Base-by-base conservation (phyloP, 805 yeast species). In the Myxozyma monticola region DNA sequence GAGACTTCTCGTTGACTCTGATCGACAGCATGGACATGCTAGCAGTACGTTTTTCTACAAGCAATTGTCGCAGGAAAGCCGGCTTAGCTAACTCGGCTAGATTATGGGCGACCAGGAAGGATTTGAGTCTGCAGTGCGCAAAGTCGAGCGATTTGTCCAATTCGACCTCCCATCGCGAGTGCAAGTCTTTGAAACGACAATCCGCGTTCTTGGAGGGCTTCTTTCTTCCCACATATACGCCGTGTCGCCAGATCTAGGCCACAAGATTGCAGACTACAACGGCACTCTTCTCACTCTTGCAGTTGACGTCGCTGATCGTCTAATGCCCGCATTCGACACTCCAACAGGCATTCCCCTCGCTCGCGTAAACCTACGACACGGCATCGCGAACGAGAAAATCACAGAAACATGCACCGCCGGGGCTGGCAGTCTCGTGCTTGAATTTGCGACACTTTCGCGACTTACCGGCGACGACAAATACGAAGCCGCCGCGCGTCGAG, bases 161-260 rank as follows among this genome's bases (percentile, higher is more conserved):
- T 88, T 88, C 62, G 75, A 79, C 34, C 74, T 79, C 34, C 80
- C 87, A 53, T 76, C 88, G 8, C 79, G 83, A 1, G 84, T 90
- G 0, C 97, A 90, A 63, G 95, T 90, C 1, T 90, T 90, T 66
- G 98, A 90, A 66, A 77, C 86, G 2, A 80, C 88, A 4, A 90
- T 91, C 15, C 69, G 98, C 34, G 78, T 87, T 1, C 63, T 90
- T 22, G 98, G 98, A 0, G 88, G 96, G 0, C 71, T 90, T 26
- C 63, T 90, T 20, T 82, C 91, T 1, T 80, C 88, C 0, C 97
- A 90, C 68, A 69, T 88, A 37, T 84, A 79, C 61, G 86, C 88
- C 0, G 68, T 77, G 0, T 80, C 77, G 52, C 71, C 70, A 0
- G 62, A 71, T 2, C 68, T 67, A 40, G 84, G 80, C 4, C 66